These are phyloP conservation scores for Pulveroboletus sp. DNA, from an alignment of 1,284 basidiomycete species.

Conservation along the genomic window DNA sequence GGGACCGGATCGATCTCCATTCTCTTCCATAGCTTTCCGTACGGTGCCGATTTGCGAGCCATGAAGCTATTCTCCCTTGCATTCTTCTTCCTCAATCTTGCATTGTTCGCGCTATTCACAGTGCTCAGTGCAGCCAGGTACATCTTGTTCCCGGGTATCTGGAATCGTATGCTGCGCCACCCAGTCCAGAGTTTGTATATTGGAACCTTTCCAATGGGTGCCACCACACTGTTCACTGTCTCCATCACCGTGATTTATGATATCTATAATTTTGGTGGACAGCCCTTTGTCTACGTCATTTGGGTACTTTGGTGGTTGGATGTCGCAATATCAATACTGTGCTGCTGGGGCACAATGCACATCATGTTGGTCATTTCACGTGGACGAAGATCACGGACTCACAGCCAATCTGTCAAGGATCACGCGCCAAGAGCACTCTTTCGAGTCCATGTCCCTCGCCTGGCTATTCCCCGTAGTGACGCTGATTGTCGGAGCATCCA, in stretches of 20 bases:
- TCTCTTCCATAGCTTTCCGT: conserved; percentile 57
- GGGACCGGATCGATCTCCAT: conserved; percentile 59
- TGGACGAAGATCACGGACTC: neutral
- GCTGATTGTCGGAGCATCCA: conserved; percentile 65
- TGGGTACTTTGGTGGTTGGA: conserved; percentile 80
- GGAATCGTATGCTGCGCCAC: conserved; percentile 57
- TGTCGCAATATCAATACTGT: conserved; percentile 54
- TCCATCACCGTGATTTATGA: conserved; percentile 46
- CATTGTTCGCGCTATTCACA: conserved; percentile 61
- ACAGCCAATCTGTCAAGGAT: conserved; percentile 45
- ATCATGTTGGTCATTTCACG: conserved; percentile 51
- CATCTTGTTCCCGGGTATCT: conserved; percentile 55
- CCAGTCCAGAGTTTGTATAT: conserved; percentile 68
- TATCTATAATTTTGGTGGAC: conserved; percentile 52
- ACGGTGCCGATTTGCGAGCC: conserved; percentile 41
- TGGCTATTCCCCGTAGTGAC: conserved; percentile 78
- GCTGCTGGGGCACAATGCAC: conserved; percentile 66
- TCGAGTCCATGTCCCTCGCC: conserved; percentile 56
- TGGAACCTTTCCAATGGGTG: conserved; percentile 72
- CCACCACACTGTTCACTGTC: conserved; percentile 62
- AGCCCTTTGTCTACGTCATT: conserved; percentile 55
- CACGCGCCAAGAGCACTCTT: conserved; percentile 58
- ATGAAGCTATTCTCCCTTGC: conserved; percentile 49
- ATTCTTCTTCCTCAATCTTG: conserved; percentile 69
- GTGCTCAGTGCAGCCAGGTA: conserved; percentile 53